phyloP scores from a whole-genome alignment of 768 basidiomycete genomes.

The Auricularia sp. region DNA sequence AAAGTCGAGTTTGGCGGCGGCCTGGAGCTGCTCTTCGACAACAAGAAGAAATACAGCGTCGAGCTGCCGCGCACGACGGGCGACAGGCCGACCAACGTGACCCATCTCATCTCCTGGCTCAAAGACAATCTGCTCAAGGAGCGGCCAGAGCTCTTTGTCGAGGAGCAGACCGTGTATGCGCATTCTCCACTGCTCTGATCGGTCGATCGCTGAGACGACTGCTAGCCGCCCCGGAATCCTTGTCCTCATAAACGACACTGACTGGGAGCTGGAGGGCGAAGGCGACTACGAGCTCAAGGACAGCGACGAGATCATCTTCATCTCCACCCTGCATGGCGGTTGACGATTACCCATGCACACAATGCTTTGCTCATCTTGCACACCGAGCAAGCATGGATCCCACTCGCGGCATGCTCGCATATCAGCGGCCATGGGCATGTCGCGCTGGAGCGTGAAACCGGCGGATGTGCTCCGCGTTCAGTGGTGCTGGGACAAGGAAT shows the following conservation, averaged over 20 bases:
- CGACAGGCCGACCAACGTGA: slow-evolving; percentile 46
- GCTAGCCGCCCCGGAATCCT: slow-evolving; percentile 88
- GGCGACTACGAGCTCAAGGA: slow-evolving; percentile 70
- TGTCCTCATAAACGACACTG: slow-evolving; percentile 92
- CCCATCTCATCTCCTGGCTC: slow-evolving; percentile 72
- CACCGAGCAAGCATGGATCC: no score
- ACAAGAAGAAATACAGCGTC: slow-evolving; percentile 20
- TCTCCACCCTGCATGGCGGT: slow-evolving; percentile 91
- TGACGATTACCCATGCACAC: slow-evolving; percentile 20
- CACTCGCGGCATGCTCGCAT: no score
- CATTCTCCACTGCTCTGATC: neutral
- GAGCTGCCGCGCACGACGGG: slow-evolving; percentile 6
- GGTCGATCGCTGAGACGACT: neutral
- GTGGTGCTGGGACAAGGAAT: no score
- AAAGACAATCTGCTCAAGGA: slow-evolving; percentile 71
- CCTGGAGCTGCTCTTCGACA: slow-evolving; percentile 74
- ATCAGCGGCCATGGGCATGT: no score
- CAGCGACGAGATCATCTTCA: slow-evolving; percentile 89
- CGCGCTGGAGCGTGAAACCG: no score
- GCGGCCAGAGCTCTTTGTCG: slow-evolving; percentile 81
- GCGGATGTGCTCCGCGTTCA: no score
- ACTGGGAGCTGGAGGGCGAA: slow-evolving; percentile 97
- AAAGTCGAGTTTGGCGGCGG: slow-evolving; percentile 78
- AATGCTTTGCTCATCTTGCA: no score
- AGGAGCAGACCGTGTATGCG: slow-evolving; percentile 73